Evolutionary conservation across 176 grass and related monocot genomes (phyloP).

Genomic region (Zizania latifolia): DNA sequence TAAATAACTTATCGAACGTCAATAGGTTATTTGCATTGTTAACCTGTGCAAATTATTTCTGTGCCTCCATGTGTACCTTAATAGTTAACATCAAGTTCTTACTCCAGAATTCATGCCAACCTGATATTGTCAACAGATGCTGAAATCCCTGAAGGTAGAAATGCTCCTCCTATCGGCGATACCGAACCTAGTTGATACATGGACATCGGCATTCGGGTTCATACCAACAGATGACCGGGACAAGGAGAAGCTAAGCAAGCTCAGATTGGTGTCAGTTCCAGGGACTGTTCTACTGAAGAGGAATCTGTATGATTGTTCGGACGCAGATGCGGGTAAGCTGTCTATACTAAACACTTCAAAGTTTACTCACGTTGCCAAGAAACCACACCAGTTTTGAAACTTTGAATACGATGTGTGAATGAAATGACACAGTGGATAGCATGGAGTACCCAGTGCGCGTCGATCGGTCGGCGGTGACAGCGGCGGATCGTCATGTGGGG

Average conservation of each 20-base stretch:
- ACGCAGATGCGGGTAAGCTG: slow-evolving; percentile 27
- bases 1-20: background rate
- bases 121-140: slow-evolving; percentile 33
- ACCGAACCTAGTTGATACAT: slow-evolving; percentile 53
- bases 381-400: background rate
- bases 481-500: background rate
- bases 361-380: slow-evolving; percentile 24
- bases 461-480: background rate
- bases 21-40: background rate
- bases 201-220: slow-evolving; percentile 65
- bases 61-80: background rate
- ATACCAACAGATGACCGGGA: slow-evolving; percentile 48
- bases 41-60: background rate
- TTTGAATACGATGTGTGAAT: background rate
- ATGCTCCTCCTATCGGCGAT: slow-evolving; percentile 67
- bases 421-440: slow-evolving; percentile 20
- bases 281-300: slow-evolving; percentile 74
- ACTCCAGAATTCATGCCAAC: background rate
- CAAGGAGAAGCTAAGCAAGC: slow-evolving; percentile 48
- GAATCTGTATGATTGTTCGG: slow-evolving; percentile 29
- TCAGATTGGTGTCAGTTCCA: slow-evolving; percentile 52
- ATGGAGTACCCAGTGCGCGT: background rate
- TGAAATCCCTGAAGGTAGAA: slow-evolving; percentile 70
- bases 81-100: background rate
- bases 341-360: slow-evolving; percentile 17